Evolutionary conservation across 2,329 filamentous ascomycete species (phyloP), one percentile per base, ranked within the genome.

Genomic region (Domatiomyces globalis): DNA sequence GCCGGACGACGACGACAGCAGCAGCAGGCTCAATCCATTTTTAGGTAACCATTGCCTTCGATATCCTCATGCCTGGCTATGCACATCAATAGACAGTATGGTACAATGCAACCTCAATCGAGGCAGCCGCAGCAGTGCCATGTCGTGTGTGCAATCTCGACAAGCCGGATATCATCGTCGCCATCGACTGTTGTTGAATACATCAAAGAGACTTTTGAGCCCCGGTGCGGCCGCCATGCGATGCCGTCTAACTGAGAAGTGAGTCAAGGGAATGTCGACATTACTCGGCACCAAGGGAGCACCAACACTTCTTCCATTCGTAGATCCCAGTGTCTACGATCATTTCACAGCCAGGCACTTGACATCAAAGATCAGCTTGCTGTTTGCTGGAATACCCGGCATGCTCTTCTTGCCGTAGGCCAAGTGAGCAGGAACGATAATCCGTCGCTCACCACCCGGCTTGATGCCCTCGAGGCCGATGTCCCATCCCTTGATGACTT

Each of bases 401-500:
- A 77, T 74, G 15, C 51, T 48, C 73, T 86, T 84, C 72, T 80
- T 88, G 70, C 94, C 92, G 69, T 98, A 98, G 63, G 85, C 94
- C 53, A 90, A 80, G 63, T 84, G 74, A 46, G 92, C 76, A 46
- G 94, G 94, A 63, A 98, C 88, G 57, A 82, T 89, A 63, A 98
- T 77, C 61, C 92, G 84, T 64, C 92, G 87, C 78, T 98, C 94
- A 63, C 87, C 88, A 64, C 92, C 92, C 61, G 89, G 83, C 61
- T 83, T 76, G 87, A 98, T 95, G 71, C 94, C 94, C 61, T 79
- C 77, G 61, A 98, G 75, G 71, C 92, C 92, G 59, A 96, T 80
- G 68, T 98, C 94, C 94, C 92, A 96, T 61, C 92, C 92, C 79
- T 94, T 92, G 76, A 98, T 98, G 64, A 98, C 94, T 70, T 96